These are phyloP conservation scores for Vanrija humicola DNA, from an alignment of 1,284 basidiomycete genomes.

Conservation along the genomic window DNA sequence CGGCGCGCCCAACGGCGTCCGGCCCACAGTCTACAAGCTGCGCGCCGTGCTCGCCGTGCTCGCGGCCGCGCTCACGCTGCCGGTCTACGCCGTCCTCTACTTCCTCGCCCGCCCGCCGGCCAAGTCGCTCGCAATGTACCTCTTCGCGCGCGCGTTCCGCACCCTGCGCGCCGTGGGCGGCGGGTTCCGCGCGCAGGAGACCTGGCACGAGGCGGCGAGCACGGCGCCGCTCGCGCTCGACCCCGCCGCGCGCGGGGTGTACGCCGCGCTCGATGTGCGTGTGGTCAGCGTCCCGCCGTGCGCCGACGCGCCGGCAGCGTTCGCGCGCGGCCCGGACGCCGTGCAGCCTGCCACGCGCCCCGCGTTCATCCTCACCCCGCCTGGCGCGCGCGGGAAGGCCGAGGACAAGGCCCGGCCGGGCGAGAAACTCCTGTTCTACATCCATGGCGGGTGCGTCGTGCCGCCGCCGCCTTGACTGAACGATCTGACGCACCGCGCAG, in stretches of 20 bases:
- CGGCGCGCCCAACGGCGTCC: neutral
- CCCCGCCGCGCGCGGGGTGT: neutral
- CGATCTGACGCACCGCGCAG: constrained; percentile 2
- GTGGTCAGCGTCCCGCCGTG: neutral
- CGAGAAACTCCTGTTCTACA: constrained; percentile 23
- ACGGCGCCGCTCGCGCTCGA: neutral
- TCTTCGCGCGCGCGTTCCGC: neutral
- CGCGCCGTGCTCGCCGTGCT: neutral
- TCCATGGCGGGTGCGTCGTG: constrained; percentile 27
- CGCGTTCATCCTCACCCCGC: constrained; percentile 16
- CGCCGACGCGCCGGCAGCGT: neutral
- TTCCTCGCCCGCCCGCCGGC: neutral
- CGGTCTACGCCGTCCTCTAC: neutral
- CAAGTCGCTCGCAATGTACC: neutral
- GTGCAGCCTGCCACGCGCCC: neutral
- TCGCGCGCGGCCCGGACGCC: neutral
- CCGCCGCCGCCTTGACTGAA: neutral
- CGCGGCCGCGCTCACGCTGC: neutral
- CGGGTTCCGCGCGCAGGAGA: constrained; percentile 1
- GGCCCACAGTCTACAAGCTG: neutral
- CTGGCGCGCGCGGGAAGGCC: constrained; percentile 1
- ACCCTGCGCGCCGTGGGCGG: neutral
- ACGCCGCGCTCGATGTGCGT: neutral
- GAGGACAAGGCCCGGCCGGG: constrained; percentile 6
- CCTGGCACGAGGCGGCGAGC: neutral